Conservation (phyloP, 257 asterid species). For the Salvia splendens region DNA sequence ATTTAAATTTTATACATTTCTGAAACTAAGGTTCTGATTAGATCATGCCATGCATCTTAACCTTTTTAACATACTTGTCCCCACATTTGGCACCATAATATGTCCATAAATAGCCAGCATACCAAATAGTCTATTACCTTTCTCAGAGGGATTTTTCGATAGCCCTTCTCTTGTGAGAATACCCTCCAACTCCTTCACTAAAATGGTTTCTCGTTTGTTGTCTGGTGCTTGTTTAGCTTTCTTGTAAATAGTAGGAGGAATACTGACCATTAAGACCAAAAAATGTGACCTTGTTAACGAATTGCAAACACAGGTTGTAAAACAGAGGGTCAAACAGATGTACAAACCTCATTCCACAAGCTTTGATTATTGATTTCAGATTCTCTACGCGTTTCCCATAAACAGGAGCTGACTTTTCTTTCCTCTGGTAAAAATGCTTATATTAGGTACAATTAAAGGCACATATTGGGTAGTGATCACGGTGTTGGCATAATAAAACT, state of each 20-base stretch:
- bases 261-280: constrained; percentile 47
- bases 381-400: constrained; percentile 73
- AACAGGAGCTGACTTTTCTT: constrained; percentile 58
- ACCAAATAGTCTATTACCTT: constrained; percentile 55
- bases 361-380: constrained; percentile 81
- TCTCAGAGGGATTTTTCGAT: constrained; percentile 77
- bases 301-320: constrained; percentile 13
- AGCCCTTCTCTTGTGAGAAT: constrained; percentile 86
- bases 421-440: constrained; percentile 45
- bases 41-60: constrained; percentile 5
- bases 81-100: constrained; percentile 8
- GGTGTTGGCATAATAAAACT: constrained; percentile 15
- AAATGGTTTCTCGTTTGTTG: constrained; percentile 65
- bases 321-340: constrained; percentile 21
- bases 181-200: constrained; percentile 76
- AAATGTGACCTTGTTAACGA: constrained; percentile 21
- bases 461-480: constrained; percentile 8
- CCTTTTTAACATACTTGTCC: constrained; percentile 2
- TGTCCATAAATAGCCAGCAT: constrained; percentile 21
- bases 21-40: not conserved
- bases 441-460: not conserved
- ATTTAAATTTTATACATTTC: not conserved
- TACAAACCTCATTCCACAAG: constrained; percentile 94
- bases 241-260: constrained; percentile 81
- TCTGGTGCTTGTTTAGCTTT: constrained; percentile 88